These are phyloP conservation scores for Plantago elongata DNA, from an alignment of 257 asterid species.

Conservation along the genomic window DNA sequence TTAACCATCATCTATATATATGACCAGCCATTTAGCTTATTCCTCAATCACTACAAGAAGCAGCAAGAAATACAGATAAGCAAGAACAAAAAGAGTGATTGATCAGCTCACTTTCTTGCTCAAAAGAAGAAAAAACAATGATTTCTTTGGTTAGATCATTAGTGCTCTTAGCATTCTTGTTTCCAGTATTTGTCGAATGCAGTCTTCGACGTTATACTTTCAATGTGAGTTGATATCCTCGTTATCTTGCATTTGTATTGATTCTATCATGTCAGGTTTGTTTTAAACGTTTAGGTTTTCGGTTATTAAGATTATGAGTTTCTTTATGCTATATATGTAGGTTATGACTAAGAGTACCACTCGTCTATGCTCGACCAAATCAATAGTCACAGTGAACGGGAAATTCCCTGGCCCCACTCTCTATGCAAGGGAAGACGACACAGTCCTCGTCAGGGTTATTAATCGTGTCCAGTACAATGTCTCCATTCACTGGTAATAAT, in stretches of 20 bases:
- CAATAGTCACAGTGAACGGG: constrained; percentile 60
- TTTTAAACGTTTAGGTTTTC: not conserved
- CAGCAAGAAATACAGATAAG: constrained; percentile 28
- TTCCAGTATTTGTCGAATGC: constrained; percentile 41
- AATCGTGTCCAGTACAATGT: constrained; percentile 59
- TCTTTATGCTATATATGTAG: constrained; percentile 21
- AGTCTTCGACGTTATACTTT: constrained; percentile 74
- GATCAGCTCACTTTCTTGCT: not conserved
- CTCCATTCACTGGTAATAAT: constrained; percentile 56
- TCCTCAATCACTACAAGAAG: constrained; percentile 37
- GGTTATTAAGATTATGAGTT: not conserved
- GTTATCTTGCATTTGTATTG: not conserved
- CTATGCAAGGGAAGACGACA: constrained; percentile 66
- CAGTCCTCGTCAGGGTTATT: constrained; percentile 48
- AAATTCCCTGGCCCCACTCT: constrained; percentile 70
- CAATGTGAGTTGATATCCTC: constrained; percentile 52
- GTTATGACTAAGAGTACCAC: constrained; percentile 51
- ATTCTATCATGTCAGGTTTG: not conserved
- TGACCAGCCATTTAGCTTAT: constrained; percentile 35
- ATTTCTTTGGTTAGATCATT: constrained; percentile 34
- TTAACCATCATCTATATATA: constrained; percentile 34
- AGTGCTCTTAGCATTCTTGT: constrained; percentile 36
- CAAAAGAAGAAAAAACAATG: constrained; percentile 25
- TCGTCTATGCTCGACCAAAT: constrained; percentile 52
- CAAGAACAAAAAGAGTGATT: constrained; percentile 15